Conservation (phyloP, 2,329 filamentous ascomycete species). For the Scopulariopsis brevicaulis region DNA sequence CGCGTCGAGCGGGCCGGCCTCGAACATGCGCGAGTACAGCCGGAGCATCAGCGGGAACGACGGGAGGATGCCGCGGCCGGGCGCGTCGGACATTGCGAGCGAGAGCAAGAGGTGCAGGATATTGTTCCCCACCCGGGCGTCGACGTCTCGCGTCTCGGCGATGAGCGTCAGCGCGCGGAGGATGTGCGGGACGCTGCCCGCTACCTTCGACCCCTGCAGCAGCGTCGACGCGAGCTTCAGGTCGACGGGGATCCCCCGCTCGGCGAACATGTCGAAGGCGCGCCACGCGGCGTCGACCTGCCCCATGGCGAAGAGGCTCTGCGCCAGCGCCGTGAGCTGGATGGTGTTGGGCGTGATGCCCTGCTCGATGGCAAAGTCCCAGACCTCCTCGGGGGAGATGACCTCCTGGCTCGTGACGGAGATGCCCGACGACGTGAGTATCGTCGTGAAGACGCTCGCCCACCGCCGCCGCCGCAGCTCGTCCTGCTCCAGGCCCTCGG, state of each 20-base stretch:
- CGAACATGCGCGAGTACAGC: constrained; percentile 36
- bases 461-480: constrained; percentile 27
- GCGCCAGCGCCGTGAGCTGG: constrained; percentile 56
- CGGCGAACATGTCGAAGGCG: constrained; percentile 51
- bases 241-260: constrained; percentile 51
- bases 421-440: constrained; percentile 17
- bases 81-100: constrained; percentile 28
- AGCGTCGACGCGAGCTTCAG: constrained; percentile 56
- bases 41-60: constrained; percentile 35
- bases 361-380: constrained; percentile 25
- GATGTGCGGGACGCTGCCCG: constrained; percentile 40
- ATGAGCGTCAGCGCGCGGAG: constrained; percentile 5
- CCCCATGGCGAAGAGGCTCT: constrained; percentile 56
- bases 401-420: not conserved
- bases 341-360: constrained; percentile 53
- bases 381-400: constrained; percentile 1
- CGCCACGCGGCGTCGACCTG: constrained; percentile 52
- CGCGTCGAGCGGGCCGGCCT: constrained; percentile 29
- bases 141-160: not conserved
- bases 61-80: constrained; percentile 16
- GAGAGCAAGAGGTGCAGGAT: constrained; percentile 37
- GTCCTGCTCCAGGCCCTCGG: constrained; percentile 22
- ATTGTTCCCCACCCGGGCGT: constrained; percentile 21
- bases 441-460: constrained; percentile 38
- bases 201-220: constrained; percentile 56